phyloP scores from a whole-genome alignment of 192 early-diverging fungal species.

The Entophlyctis helioformis region DNA sequence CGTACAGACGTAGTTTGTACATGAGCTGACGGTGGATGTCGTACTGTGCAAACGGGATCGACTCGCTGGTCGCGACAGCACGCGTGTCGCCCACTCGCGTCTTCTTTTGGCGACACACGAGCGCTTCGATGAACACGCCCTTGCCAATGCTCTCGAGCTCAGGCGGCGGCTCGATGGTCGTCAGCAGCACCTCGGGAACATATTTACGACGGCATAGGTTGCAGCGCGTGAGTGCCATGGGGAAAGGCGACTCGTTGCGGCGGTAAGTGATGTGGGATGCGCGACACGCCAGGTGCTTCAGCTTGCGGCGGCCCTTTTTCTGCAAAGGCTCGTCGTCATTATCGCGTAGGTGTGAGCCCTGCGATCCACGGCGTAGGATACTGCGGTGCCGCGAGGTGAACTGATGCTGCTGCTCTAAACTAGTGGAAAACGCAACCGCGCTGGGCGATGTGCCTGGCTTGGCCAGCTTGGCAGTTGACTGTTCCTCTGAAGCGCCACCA shows the following conservation, averaged over 20 bases:
- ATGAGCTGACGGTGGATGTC: slow-evolving; percentile 71
- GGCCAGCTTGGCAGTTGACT: no score
- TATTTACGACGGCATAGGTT: slow-evolving; percentile 55
- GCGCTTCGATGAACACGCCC: slow-evolving; percentile 59
- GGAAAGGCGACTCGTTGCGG: slow-evolving; percentile 51
- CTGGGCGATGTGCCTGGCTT: no score
- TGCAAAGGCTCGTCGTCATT: no score
- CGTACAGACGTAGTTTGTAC: slow-evolving; percentile 66
- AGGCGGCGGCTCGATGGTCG: slow-evolving; percentile 60
- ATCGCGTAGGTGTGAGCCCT: no score
- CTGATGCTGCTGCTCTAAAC: no score
- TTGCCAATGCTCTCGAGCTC: slow-evolving; percentile 59
- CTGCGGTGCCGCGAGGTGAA: no score
- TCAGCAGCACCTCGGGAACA: slow-evolving; percentile 63
- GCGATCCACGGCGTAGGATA: no score
- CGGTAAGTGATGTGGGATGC: slow-evolving; percentile 62
- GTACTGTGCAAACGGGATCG: slow-evolving; percentile 73
- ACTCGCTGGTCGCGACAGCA: slow-evolving; percentile 58
- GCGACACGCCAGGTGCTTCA: no score
- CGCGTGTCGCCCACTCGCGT: slow-evolving; percentile 45
- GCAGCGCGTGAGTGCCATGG: slow-evolving; percentile 58
- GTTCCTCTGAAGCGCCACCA: no score
- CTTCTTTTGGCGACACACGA: slow-evolving; percentile 38
- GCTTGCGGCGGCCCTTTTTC: no score
- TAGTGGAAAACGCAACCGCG: no score